Base-by-base conservation (phyloP, 306 rosid species). In the Cicer bijugum region DNA sequence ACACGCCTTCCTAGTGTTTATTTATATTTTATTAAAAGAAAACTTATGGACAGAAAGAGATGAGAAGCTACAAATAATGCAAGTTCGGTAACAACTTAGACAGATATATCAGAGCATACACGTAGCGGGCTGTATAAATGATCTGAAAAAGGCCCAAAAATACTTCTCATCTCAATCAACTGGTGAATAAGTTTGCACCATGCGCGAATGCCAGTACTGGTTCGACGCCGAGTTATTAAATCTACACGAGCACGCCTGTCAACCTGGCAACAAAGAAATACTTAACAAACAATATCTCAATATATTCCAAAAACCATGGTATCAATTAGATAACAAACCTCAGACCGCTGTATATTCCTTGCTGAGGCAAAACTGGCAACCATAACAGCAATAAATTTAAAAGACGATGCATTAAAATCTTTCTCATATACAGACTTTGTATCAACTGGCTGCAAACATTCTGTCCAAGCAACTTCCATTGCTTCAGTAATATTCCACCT, bases 401-500 rank as follows among this genome's bases (percentile, higher is more conserved):
- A 94, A 6, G 99, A 91, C 51, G 84, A 68, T 38, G 93, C 99
- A 84, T 91, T 94, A 74, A 94, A 89, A 87, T 91, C 99, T 85
- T 94, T 94, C 75, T 87, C 99, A 48, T 91, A 91, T 46, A 94
- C 95, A 2, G 97, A 91, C 85, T 85, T 89, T 39, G 99, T 94
- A 86, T 88, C 96, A 81, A 94, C 88, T 83, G 97, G 96, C 77
- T 90, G 96, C 83, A 94, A 75, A 85, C 99, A 94, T 84, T 94
- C 99, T 85, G 86, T 89, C 99, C 99, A 94, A 40, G 99, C 99
- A 85, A 91, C 96, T 82, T 85, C 99, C 99, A 89, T 94, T 67
- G 99, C 97, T 90, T 94, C 99, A 74, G 90, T 80, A 70, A 87
- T 50, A 84, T 67, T 94, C 99, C 99, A 94, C 81, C 97, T 87